Evolutionary conservation across 257 asterid genomes (phyloP).

Genomic region (Mitragyna speciosa): DNA sequence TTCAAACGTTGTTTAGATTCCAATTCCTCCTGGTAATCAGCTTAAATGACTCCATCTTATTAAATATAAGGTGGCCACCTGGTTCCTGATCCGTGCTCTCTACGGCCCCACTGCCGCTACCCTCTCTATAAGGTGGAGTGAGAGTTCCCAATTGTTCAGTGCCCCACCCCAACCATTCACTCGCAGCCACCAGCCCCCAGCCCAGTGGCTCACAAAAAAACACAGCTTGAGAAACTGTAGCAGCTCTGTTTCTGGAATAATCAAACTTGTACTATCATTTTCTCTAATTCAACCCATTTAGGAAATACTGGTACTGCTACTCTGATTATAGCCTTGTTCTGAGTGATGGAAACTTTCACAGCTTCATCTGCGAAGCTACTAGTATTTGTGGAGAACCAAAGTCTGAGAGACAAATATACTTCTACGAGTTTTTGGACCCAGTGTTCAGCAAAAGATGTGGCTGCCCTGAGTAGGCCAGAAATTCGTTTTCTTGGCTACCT

Average conservation of each 20-base stretch:
- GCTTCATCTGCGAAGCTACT: conserved; percentile 36
- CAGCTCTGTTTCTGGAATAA: neutral
- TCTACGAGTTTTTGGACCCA: conserved; percentile 19
- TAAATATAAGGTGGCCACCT: conserved; percentile 18
- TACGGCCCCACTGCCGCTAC: neutral
- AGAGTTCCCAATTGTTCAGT: neutral
- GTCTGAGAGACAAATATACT: conserved; percentile 7
- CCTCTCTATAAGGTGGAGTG: neutral
- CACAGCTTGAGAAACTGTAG: neutral
- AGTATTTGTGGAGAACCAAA: conserved; percentile 27
- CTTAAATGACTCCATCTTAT: neutral
- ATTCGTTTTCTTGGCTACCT: conserved; percentile 28
- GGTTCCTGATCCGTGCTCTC: conserved; percentile 26
- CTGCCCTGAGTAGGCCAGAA: conserved; percentile 21
- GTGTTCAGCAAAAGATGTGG: conserved; percentile 16
- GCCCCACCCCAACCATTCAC: conserved; percentile 14
- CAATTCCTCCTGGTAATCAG: neutral
- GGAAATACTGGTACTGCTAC: too few species aligned
- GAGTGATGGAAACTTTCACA: conserved; percentile 28
- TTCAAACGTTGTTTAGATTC: conserved; percentile 25
- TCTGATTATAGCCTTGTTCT: too few species aligned
- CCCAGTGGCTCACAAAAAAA: neutral
- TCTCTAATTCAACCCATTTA: neutral
- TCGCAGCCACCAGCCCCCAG: conserved; percentile 27
- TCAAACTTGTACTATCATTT: neutral